A percentile compares a stretch with the other conserved stretches of the same genome.
phyloP scores from a whole-genome alignment of 768 basidiomycete species.

The Gloeopeniophorella convolvens region DNA sequence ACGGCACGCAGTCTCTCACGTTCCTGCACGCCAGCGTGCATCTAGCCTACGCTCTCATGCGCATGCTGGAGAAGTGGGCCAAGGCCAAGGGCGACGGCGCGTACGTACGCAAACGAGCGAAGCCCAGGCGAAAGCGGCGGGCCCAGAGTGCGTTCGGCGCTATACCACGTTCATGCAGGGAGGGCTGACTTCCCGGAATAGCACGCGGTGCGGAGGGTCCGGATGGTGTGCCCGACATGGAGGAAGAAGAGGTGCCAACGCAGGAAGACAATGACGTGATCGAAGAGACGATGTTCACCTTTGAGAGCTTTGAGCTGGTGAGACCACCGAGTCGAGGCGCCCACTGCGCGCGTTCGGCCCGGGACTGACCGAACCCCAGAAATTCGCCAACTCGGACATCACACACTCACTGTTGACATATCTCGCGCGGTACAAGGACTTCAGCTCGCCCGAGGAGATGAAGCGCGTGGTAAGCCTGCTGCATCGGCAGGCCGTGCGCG shows the following conservation, averaged over 20 bases:
- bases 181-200: slow-evolving; percentile 2
- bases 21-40: slow-evolving; percentile 86
- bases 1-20: slow-evolving; percentile 68
- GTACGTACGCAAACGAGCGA: slow-evolving; percentile 71
- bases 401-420: slow-evolving; percentile 80
- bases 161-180: slow-evolving; percentile 10
- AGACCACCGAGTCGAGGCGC: slow-evolving; percentile 26
- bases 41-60: slow-evolving; percentile 77
- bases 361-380: slow-evolving; percentile 41
- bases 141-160: slow-evolving; percentile 26
- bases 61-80: slow-evolving; percentile 85
- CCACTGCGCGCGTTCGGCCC: neutral
- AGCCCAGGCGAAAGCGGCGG: slow-evolving; percentile 40
- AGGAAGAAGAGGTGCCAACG: slow-evolving; percentile 57
- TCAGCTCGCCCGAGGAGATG: slow-evolving; percentile 74
- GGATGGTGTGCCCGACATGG: slow-evolving; percentile 53
- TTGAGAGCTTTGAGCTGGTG: slow-evolving; percentile 87
- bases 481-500: slow-evolving; percentile 84
- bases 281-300: slow-evolving; percentile 84
- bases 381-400: slow-evolving; percentile 84
- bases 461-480: slow-evolving; percentile 84
- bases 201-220: slow-evolving; percentile 29
- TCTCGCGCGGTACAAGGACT: slow-evolving; percentile 78
- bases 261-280: slow-evolving; percentile 54
- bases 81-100: slow-evolving; percentile 52